Evolutionary conservation across 768 basidiomycete genomes (phyloP), one percentile per base, ranked within the genome.

Genomic region (Lactifluus subvellereus): DNA sequence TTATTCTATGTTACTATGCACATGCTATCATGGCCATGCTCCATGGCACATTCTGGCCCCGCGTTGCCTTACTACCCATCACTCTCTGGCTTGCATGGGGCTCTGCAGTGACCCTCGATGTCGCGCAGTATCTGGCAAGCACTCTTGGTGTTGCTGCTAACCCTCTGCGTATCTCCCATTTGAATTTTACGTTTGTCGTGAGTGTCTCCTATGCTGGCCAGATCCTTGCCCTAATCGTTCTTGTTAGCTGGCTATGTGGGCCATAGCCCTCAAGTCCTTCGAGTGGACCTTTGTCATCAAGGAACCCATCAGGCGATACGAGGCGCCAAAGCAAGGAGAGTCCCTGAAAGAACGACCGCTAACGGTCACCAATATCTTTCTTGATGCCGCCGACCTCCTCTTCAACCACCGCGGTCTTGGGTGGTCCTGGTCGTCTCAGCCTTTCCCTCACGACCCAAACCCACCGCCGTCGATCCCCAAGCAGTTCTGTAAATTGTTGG

Each of bases 331-430:
- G n/a, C 38, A 59, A 2, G 48, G 58, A 10, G 48, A 53, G 9
- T 14, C 57, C 1, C 54, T n/a, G 2, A 50, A 27, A 9, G 60
- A 62, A 20, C 60, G 45, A 30, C 66, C 60, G 1, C 20, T 66
- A 13, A 58, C 54, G 2, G 0, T 51, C 22, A 0, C 10, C 4
- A 54, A 64, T 14, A n/a, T 66, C 37, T 22, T 66, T 27, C 2
- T 57, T 7, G 68, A 69, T 16, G 65, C 62, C 0, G 6, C 32
- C n/a, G 67, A 68, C 20, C 56, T 69, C 33, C 37, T 65, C 38
- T 64, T 52, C 54, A 69, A 64, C 16, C 51, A 59, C 13, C 67
- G 68, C 32, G 68, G 67, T 7, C 32, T 59, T 38, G 67, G 67
- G 6, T 69, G 68, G 65, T 52, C 58, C 9, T 69, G 67, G 68